Percentiles rank a stretch among this genome's conserved stretches.
Conservation (phyloP, 108 stramenopile species). For the Craspedostauros australis region DNA sequence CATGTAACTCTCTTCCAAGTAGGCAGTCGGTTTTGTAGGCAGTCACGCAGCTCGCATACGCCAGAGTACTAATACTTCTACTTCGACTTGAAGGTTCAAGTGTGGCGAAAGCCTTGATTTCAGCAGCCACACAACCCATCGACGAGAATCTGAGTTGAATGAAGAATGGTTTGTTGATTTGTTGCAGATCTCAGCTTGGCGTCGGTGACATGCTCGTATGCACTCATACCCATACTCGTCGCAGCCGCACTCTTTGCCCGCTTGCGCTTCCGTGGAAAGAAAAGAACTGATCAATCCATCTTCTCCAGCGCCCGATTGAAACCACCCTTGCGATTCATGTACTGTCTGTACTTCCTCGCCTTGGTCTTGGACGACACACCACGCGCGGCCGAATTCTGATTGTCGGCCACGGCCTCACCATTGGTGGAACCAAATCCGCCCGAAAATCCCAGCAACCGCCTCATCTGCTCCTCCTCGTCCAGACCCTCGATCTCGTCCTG, state of each 20-base stretch:
- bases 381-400: slow-evolving; percentile 80
- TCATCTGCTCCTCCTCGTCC: slow-evolving; percentile 86
- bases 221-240: too few relatives aligned
- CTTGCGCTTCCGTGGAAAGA: not conserved
- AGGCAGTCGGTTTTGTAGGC: too few relatives aligned
- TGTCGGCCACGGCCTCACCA: slow-evolving; percentile 86
- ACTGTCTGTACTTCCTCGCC: slow-evolving; percentile 93
- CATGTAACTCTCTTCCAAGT: too few relatives aligned
- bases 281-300: slow-evolving; percentile 43
- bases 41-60: too few relatives aligned
- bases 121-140: too few relatives aligned
- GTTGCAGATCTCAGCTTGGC: too few relatives aligned
- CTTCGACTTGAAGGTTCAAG: too few relatives aligned
- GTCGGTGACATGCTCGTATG: too few relatives aligned
- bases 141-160: too few relatives aligned
- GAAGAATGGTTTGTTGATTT: too few relatives aligned
- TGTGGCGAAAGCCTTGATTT: too few relatives aligned
- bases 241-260: not conserved
- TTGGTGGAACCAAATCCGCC: slow-evolving; percentile 91
- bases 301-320: slow-evolving; percentile 93
- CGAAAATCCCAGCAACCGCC: slow-evolving; percentile 77
- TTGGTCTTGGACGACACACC: slow-evolving; percentile 91
- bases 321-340: slow-evolving; percentile 95
- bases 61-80: too few relatives aligned
- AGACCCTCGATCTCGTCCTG: slow-evolving; percentile 48